Base-by-base conservation (phyloP, 257 asterid genomes). In the Prunella vulgaris region DNA sequence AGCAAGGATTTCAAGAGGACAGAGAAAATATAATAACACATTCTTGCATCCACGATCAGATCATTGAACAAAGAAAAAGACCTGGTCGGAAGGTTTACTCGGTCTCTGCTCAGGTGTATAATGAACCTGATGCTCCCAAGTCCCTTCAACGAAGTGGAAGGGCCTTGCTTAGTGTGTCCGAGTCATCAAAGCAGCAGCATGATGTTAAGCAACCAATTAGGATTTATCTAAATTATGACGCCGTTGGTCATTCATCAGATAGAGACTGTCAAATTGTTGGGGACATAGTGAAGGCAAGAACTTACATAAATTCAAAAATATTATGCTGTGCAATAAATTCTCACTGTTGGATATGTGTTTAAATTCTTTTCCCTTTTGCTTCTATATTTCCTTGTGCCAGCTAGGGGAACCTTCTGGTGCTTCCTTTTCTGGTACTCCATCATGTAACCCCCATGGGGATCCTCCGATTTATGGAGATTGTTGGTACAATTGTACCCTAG, bases 381-480 rank as follows among this genome's bases (percentile, higher is more conserved):
- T 57, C 32, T 51, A 21, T 69, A 44, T 80, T 61, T 76, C 46
- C 42, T 80, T 59, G 8, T 76, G 59, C 70, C 88, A 94, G 99
- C 88, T 94, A 2, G 99, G 99, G 66, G 99, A 94, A 77, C 99
- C 99, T 61, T 75, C 81, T 0, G 90, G 93, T 58, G 95, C 96
- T 70, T 89, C 97, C 20, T 86, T 83, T 82, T 84, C 97, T 42
- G 99, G 96, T 21, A 79, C 77, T 46, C 90, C 93, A 32, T 88
- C 95, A 69, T 94, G 99, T 82, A 88, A 94, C 74, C 92, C 99
- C 13, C 96, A 74, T n/a, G 92, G 97, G 21, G 93, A 89, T 74
- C 99, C 97, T 76, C 99, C 97, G 17, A 61, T 94, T 76, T 89
- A 82, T 70, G 97, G 96, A 37, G 99, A 94, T 77, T 94, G 99